Base-by-base conservation (phyloP, 768 basidiomycete genomes). In the Melanogaster broomeanus region DNA sequence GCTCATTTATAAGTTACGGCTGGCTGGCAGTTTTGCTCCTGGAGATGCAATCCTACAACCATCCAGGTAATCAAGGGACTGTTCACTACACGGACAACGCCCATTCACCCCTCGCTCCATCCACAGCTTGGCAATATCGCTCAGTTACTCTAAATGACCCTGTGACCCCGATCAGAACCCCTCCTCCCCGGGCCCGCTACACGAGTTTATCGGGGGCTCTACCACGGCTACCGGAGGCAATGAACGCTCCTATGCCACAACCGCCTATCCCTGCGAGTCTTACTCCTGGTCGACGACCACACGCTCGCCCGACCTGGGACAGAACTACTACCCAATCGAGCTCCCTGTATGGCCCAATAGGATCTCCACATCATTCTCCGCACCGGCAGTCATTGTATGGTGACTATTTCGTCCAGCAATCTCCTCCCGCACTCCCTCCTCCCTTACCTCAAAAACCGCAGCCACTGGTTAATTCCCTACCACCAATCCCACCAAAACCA, bases 401-500 rank as follows among this genome's bases (percentile, higher is more conserved):
- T 6, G 68, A 68, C 43, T 61, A 65, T 40, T 60, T 70, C 47
- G 57, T 48, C 28, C 39, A 51, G 3, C 58, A 52, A 12, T 49
- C 51, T 7, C 44, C 22, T 4, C 22, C 48, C 16, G 40, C 69
- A 27, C 64, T 67, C 28, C 53, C 60, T 9, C 55, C 70, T 16
- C 67, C 67, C 19, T 42, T 69, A 3, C 66, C 68, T 13, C 64
- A 67, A 31, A 70, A 70, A 41, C 68, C 65, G 2, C 64, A 51
- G 13, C 57, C 49, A 6, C 48, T 67, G 0, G 39, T 65, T 28
- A 57, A 54, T 64, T 42, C 61, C 0, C 64, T 68, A 3, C 77
- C 78, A 10, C 72, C 73, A 8, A 42, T 75, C 31, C 76, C 76
- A 6, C 71, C 76, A 3, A 77, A 75, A 56, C 76, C 77, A 2